phyloP scores from a whole-genome alignment of 345 rosid species.

The Citrus cavaleriei region DNA sequence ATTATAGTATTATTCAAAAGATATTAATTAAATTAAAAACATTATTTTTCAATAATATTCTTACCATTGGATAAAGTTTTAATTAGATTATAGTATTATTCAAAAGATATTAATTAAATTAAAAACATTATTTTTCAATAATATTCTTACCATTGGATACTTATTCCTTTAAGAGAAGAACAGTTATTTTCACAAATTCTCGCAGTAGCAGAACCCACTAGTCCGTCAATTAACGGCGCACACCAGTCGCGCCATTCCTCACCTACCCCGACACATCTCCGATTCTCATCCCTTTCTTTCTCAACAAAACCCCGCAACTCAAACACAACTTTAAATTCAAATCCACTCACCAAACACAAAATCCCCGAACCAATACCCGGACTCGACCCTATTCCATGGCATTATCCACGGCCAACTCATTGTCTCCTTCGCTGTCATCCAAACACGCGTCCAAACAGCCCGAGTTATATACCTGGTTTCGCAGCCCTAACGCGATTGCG shows the following conservation, averaged over 20 bases:
- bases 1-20: too few relatives aligned
- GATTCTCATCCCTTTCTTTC: constrained; percentile 6
- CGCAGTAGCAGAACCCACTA: neutral
- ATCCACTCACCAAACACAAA: constrained; percentile 5
- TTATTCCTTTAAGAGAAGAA: neutral
- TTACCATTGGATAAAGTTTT: too few relatives aligned
- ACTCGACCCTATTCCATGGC: constrained; percentile 43
- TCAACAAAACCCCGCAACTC: neutral
- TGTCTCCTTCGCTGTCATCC: constrained; percentile 45
- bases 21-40: too few relatives aligned
- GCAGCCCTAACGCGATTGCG: constrained; percentile 26
- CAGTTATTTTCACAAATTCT: neutral
- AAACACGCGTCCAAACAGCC: constrained; percentile 20
- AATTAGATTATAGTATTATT: too few relatives aligned
- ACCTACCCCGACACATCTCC: constrained; percentile 25
- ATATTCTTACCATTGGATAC: too few relatives aligned
- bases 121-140: too few relatives aligned
- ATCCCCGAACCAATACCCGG: neutral
- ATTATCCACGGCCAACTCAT: constrained; percentile 34
- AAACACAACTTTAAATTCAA: constrained; percentile 10
- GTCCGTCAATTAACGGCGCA: constrained; percentile 5
- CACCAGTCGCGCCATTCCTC: neutral
- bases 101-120: too few relatives aligned
- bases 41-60: too few relatives aligned
- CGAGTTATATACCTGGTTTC: constrained; percentile 20